Evolutionary conservation across 345 rosid genomes (phyloP), one percentile per base, ranked within the genome.

Genomic region (Ailanthus altissimus): DNA sequence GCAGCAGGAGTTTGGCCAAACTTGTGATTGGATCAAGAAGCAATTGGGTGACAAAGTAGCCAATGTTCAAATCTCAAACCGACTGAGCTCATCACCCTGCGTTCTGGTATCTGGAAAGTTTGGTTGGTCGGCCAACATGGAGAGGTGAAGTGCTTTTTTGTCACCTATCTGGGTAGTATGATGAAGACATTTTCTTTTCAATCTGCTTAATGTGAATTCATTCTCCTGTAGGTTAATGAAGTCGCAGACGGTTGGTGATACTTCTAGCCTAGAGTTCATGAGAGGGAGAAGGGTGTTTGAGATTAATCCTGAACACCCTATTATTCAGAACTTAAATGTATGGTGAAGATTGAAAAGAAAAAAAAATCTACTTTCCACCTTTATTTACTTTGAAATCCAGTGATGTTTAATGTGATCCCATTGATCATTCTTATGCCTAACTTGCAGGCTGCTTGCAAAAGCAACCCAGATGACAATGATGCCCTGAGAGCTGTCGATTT

Each of bases 41-140:
- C 90, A 79, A 8, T 77, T 96, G 81, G 98, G 95, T 10, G 95
- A 92, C 67, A 96, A 89, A 77, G 97, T 96, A 61, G 99, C 99
- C 63, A 88, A 81, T 74, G 98, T 96, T 77, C 98, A 92, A 70
- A 88, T 93, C 70, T 92, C 99, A 13, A 93, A 84, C 78, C 91
- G 97, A 60, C 86, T 96, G 79, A 93, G 97, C 84, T 88, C 98
- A 72, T 96, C 99, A 0, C 99, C 99, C 5, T 93, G 99, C 84
- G 99, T 96, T 71, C 92, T 96, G 80, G 99, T 87, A 56, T 89
- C 98, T 45, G 95, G 93, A 70, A 91, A 92, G 86, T 93, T 96
- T 83, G 99, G 99, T 67, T 96, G 98, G 98, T 93, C 99, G 42
- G 99, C 97, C 76, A 96, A 96, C 81, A 96, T 93, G 99, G 99